Conservation (phyloP, 768 basidiomycete genomes). For the Lactarius trivialis region DNA sequence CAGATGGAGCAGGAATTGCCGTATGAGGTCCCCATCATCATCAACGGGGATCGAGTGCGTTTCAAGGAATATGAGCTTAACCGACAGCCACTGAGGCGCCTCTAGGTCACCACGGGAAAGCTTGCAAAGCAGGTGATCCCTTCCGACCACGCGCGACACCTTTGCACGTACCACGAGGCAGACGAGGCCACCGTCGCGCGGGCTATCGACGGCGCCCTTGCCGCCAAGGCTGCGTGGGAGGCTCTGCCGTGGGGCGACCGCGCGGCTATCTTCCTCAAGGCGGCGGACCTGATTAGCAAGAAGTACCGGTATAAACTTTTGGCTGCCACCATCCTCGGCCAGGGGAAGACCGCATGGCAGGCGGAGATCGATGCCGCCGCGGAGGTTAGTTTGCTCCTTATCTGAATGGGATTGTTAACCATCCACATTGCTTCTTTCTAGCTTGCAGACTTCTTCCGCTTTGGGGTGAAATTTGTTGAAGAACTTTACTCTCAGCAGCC, state of each 20-base stretch:
- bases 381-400: slow-evolving; percentile 57
- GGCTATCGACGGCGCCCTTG: slow-evolving; percentile 85
- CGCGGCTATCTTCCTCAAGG: slow-evolving; percentile 96
- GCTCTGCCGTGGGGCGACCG: slow-evolving; percentile 93
- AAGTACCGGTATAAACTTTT: slow-evolving; percentile 95
- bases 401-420: not conserved
- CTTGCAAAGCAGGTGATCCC: slow-evolving; percentile 77
- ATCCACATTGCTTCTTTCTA: slow-evolving; percentile 22
- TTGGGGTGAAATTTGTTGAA: slow-evolving; percentile 95
- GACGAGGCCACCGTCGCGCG: slow-evolving; percentile 63
- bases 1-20: slow-evolving; percentile 81
- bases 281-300: slow-evolving; percentile 90
- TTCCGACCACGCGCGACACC: slow-evolving; percentile 72
- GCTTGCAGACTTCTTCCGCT: slow-evolving; percentile 92
- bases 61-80: not conserved
- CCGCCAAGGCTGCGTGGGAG: slow-evolving; percentile 88
- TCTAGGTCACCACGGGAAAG: slow-evolving; percentile 73
- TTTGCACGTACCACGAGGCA: slow-evolving; percentile 87
- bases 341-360: slow-evolving; percentile 99
- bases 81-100: not conserved
- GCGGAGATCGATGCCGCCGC: slow-evolving; percentile 99
- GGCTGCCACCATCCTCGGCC: slow-evolving; percentile 96
- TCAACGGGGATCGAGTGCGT: slow-evolving; percentile 81
- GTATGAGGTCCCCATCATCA: slow-evolving; percentile 88
- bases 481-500: slow-evolving; percentile 92